These are phyloP conservation scores for Epicoccum nigrum DNA, from an alignment of 2,329 filamentous ascomycete species.

Conservation along the genomic window DNA sequence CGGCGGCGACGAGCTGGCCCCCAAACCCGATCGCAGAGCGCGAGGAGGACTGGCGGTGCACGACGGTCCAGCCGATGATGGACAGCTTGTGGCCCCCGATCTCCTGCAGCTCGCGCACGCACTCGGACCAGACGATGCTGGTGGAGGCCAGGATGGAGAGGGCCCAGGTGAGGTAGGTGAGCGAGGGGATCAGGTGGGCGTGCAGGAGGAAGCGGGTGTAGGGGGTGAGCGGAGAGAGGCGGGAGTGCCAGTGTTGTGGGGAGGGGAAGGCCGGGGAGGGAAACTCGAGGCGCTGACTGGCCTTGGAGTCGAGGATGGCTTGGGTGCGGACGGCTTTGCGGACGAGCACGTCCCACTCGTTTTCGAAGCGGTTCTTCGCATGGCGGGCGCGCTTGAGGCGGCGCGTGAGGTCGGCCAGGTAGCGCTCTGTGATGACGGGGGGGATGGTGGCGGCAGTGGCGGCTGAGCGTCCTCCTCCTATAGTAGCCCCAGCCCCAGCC, in stretches of 20 bases:
- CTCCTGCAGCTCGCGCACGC: constrained; percentile 75
- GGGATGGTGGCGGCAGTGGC: constrained; percentile 64
- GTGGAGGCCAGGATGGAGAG: constrained; percentile 76
- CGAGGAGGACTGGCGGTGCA: constrained; percentile 75
- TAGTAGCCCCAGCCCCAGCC: too few relatives aligned
- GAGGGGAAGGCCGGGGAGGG: constrained; percentile 56
- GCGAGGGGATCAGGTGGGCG: constrained; percentile 72
- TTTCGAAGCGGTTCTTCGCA: constrained; percentile 78
- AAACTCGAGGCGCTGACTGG: constrained; percentile 81
- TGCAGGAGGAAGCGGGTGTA: constrained; percentile 81
- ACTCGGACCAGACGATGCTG: constrained; percentile 90
- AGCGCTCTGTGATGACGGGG: constrained; percentile 88
- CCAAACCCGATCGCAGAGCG: constrained; percentile 81
- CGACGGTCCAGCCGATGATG: constrained; percentile 68
- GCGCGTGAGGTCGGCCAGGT: constrained; percentile 86
- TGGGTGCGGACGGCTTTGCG: constrained; percentile 76
- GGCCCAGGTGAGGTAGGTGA: constrained; percentile 68
- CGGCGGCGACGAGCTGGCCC: constrained; percentile 80
- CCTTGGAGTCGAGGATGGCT: constrained; percentile 80
- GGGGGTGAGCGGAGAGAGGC: constrained; percentile 67
- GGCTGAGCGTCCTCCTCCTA: constrained; percentile 26
- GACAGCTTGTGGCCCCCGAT: constrained; percentile 70
- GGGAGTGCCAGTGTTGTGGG: constrained; percentile 56
- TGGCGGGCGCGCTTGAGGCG: constrained; percentile 82
- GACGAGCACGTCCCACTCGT: constrained; percentile 84